Evolutionary conservation across 257 asterid genomes (phyloP), one percentile per base, ranked within the genome.

Genomic region (Solanum piurae): DNA sequence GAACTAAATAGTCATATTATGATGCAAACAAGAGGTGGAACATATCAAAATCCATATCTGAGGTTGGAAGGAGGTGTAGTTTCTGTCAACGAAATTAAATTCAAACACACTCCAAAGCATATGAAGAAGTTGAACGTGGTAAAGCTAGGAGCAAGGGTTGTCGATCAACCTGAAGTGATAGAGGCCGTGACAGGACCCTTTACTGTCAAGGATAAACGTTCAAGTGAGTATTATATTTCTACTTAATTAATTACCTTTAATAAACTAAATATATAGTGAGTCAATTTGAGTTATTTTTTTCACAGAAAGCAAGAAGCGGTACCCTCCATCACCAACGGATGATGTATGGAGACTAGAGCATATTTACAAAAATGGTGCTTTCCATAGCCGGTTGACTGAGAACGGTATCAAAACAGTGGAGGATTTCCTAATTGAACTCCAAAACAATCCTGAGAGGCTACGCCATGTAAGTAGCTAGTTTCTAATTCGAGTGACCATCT

Each of bases 301-400:
- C 77, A 71, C 74, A 90, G 92, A n/a, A 52, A 9, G 13, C 71
- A 49, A 83, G 86, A 90, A 90, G 85, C 91, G 77, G 83, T 21
- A 74, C 29, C 89, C 89, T 21, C 92, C 90, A 60, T 87, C 52
- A 49, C 85, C 86, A 31, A 37, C 58, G 21, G 92, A 90, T 66
- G 88, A 90, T 40, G 83, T 87, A 16, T 87, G 92, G 87, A 85
- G 89, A 3, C 16, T 89, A 71, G 84, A 79, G 18, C 87, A 85
- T 27, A 89, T 90, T 49, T 23, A 13, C 46, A 82, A 1, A 27
- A 7, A 60, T 0, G 86, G 90, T n/a, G 29, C 73, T 80, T 86
- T 74, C 29, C n/a, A 44, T 66, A 6, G 55, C 0, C 86, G 76
- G 40, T 66, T 90, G 84, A 38, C 13, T 20, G 10, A 20, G 25